Conservation (phyloP, 2,329 filamentous ascomycete genomes). For the Xylariaceae sp. region DNA sequence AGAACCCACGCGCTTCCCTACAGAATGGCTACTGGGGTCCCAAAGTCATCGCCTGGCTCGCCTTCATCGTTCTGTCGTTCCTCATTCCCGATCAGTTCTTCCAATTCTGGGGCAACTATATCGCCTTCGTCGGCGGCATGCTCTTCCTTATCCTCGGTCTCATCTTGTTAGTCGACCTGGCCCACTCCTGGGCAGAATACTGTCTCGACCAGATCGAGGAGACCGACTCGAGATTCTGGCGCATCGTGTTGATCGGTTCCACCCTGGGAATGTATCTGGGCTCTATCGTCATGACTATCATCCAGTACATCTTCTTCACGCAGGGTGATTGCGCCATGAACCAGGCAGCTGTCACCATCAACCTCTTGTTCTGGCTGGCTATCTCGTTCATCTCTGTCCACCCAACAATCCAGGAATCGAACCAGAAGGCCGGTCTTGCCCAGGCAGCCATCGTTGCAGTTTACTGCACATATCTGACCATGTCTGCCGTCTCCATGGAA, state of each 20-base stretch:
- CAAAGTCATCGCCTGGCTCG: slow-evolving; percentile 86
- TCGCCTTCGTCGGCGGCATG: slow-evolving; percentile 82
- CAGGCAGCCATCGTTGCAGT: slow-evolving; percentile 95
- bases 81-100: slow-evolving; percentile 95
- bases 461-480: slow-evolving; percentile 97
- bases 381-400: slow-evolving; percentile 85
- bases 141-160: slow-evolving; percentile 90
- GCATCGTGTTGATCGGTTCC: slow-evolving; percentile 80
- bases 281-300: slow-evolving; percentile 85
- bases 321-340: slow-evolving; percentile 83
- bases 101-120: slow-evolving; percentile 91
- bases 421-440: slow-evolving; percentile 89
- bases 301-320: slow-evolving; percentile 98
- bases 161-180: slow-evolving; percentile 87
- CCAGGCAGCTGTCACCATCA: slow-evolving; percentile 91
- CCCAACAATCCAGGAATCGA: slow-evolving; percentile 82
- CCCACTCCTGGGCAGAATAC: slow-evolving; percentile 95
- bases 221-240: slow-evolving; percentile 78
- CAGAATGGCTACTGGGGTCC: slow-evolving; percentile 99
- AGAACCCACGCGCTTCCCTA: slow-evolving; percentile 77
- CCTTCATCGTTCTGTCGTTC: slow-evolving; percentile 83
- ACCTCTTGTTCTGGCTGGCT: slow-evolving; percentile 74
- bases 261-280: slow-evolving; percentile 90
- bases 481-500: slow-evolving; percentile 98
- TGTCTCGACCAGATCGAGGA: slow-evolving; percentile 92